Conservation (phyloP, 2,329 filamentous ascomycete genomes). For the Penicillium sp. region DNA sequence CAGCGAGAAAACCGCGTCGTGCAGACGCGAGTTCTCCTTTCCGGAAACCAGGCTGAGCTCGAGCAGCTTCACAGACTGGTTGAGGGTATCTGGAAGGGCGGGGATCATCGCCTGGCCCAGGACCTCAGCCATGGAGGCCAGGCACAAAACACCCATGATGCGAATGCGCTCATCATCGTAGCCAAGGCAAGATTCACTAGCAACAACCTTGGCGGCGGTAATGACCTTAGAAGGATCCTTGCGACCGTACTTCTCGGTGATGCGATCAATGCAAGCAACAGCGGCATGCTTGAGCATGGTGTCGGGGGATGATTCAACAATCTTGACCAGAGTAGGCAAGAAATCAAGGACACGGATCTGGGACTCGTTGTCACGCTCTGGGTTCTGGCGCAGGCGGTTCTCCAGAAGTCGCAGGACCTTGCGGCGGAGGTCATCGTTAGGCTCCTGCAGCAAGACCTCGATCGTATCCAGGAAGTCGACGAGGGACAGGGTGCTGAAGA, state of each 20-base stretch:
- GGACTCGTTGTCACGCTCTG: conserved; percentile 66
- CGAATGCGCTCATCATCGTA: conserved; percentile 71
- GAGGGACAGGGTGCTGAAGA: conserved; percentile 83
- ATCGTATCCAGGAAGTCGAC: conserved; percentile 87
- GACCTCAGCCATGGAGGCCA: conserved; percentile 86
- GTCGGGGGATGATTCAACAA: conserved; percentile 72
- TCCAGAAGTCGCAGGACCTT: conserved; percentile 82
- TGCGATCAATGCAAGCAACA: conserved; percentile 86
- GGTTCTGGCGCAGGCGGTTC: conserved; percentile 71
- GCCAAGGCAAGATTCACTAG: conserved; percentile 73
- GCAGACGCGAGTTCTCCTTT: conserved; percentile 62
- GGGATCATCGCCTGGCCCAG: conserved; percentile 83
- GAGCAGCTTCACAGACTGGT: conserved; percentile 70
- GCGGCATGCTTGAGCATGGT: conserved; percentile 79
- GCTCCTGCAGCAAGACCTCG: conserved; percentile 74
- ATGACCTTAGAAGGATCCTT: conserved; percentile 78
- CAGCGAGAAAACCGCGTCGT: conserved; percentile 80
- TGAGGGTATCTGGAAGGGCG: conserved; percentile 73
- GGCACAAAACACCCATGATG: conserved; percentile 81
- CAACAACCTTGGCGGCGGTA: conserved; percentile 73
- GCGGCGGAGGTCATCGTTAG: conserved; percentile 72
- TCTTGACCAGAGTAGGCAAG: conserved; percentile 72
- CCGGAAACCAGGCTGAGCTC: conserved; percentile 59
- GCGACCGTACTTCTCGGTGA: conserved; percentile 92
- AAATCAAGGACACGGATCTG: conserved; percentile 74